phyloP scores from a whole-genome alignment of 495 filamentous ascomycete species.

The Lophiotrema nucula region DNA sequence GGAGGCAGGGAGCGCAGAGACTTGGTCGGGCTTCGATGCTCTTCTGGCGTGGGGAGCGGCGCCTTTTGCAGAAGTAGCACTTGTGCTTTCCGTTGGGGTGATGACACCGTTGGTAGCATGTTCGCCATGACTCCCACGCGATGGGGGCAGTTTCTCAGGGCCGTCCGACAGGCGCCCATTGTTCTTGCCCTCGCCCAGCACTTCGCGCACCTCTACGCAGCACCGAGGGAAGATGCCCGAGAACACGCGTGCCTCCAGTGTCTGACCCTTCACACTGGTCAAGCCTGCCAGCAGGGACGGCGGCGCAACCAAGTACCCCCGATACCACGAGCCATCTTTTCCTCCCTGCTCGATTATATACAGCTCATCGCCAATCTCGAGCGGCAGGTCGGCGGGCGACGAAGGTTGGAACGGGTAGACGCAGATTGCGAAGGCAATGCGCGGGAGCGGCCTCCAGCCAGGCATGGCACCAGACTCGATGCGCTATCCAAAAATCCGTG shows the following conservation, averaged over 20 bases:
- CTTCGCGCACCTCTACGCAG: constrained; percentile 73
- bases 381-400: constrained; percentile 85
- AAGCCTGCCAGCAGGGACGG: constrained; percentile 89
- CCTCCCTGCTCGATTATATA: constrained; percentile 99
- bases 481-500: constrained; percentile 14
- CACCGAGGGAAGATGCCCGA: constrained; percentile 92
- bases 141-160: constrained; percentile 12
- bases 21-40: constrained; percentile 22
- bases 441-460: constrained; percentile 86
- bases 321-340: constrained; percentile 79
- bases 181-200: constrained; percentile 43
- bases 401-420: constrained; percentile 87
- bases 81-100: constrained; percentile 34
- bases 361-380: constrained; percentile 95
- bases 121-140: constrained; percentile 26
- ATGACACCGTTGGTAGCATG: constrained; percentile 35
- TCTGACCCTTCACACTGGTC: constrained; percentile 88
- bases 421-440: constrained; percentile 96
- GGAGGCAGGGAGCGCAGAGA: constrained; percentile 28
- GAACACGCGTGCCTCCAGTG: constrained; percentile 91
- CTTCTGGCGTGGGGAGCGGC: constrained; percentile 9
- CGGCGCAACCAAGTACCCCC: constrained; percentile 91
- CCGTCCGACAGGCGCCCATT: constrained; percentile 16
- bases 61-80: constrained; percentile 27
- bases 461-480: constrained; percentile 27